Conservation (phyloP, 257 asterid species). For the Nemophila menziesii region DNA sequence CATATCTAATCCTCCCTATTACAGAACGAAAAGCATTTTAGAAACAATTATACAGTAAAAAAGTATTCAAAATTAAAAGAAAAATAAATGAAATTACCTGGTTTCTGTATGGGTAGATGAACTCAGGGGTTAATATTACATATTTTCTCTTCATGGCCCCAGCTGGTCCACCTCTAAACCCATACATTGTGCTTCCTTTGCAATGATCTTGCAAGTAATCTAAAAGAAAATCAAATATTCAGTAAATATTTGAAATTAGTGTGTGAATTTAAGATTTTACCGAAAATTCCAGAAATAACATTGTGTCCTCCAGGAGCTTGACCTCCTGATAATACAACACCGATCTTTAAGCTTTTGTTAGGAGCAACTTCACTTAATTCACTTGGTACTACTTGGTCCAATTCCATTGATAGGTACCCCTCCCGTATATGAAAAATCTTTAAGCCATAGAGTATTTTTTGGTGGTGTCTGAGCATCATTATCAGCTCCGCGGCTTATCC, state of each 20-base stretch:
- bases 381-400: constrained; percentile 68
- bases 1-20: too few relatives aligned
- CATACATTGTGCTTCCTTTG: constrained; percentile 86
- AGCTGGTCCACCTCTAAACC: constrained; percentile 98
- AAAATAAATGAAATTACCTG: constrained; percentile 38
- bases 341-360: too few relatives aligned
- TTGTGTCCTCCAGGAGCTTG: constrained; percentile 99
- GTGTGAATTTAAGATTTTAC: constrained; percentile 23
- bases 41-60: too few relatives aligned
- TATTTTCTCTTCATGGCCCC: constrained; percentile 93
- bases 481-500: too few relatives aligned
- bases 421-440: too few relatives aligned
- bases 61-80: too few relatives aligned
- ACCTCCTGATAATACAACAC: constrained; percentile 97
- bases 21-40: too few relatives aligned
- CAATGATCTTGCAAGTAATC: constrained; percentile 87
- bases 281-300: constrained; percentile 92
- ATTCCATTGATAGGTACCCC: too few relatives aligned
- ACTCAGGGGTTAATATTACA: constrained; percentile 62
- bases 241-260: not conserved
- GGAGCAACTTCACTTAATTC: too few relatives aligned
- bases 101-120: constrained; percentile 85
- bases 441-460: too few relatives aligned
- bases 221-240: constrained; percentile 14
- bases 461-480: too few relatives aligned